Conservation (phyloP, 306 rosid species). For the Luffa aegyptiaca region DNA sequence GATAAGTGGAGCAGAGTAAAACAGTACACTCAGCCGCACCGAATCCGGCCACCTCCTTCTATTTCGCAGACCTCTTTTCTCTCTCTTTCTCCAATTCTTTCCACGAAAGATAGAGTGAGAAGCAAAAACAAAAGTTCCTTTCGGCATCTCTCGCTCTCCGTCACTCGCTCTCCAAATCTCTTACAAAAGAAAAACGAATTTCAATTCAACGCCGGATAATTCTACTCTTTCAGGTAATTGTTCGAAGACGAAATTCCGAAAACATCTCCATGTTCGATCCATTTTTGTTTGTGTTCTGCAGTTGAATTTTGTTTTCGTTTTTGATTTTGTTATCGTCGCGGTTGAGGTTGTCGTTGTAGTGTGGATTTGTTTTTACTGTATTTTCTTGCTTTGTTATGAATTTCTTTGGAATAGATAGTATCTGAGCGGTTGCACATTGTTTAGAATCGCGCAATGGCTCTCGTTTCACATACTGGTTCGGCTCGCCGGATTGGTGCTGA, state of each 20-base stretch:
- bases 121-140: background rate
- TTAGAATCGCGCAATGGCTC: constrained; percentile 41
- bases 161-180: background rate
- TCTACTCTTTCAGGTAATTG: background rate
- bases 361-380: background rate
- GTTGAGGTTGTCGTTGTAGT: background rate
- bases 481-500: constrained; percentile 23
- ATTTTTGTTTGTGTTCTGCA: background rate
- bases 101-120: background rate
- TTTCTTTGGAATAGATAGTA: background rate
- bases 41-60: background rate
- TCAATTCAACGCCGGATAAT: background rate
- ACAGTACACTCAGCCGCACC: background rate
- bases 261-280: background rate
- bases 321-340: background rate
- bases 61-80: background rate
- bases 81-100: background rate
- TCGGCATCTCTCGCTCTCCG: constrained; percentile 5
- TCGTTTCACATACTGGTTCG: constrained; percentile 28
- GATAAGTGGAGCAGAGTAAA: background rate
- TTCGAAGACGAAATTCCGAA: background rate
- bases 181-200: background rate
- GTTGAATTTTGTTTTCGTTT: background rate
- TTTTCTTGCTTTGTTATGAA: background rate
- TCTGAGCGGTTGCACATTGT: background rate